Evolutionary conservation across 2,329 filamentous ascomycete species (phyloP).

Genomic region (Calonectria montana): DNA sequence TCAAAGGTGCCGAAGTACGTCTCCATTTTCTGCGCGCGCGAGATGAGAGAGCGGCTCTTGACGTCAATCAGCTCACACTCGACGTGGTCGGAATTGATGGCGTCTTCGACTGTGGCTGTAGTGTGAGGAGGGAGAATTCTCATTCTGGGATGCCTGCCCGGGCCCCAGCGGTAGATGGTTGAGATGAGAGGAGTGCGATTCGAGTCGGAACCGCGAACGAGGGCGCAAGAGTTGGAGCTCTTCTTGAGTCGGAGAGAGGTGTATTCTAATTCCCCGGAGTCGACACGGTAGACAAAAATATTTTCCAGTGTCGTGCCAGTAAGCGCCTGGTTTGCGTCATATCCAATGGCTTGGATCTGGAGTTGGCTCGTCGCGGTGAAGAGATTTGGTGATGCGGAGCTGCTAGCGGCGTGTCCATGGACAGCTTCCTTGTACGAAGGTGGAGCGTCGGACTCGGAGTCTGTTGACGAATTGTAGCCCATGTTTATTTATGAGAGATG

Average conservation of each 20-base stretch:
- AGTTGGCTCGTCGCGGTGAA: background rate
- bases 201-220: constrained; percentile 28
- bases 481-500: background rate
- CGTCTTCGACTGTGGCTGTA: constrained; percentile 29
- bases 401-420: background rate
- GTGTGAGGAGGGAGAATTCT: constrained; percentile 18
- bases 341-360: constrained; percentile 9
- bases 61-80: constrained; percentile 30
- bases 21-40: constrained; percentile 33
- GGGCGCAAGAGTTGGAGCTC: constrained; percentile 38
- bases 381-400: background rate
- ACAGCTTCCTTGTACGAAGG: background rate
- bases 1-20: constrained; percentile 34
- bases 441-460: background rate
- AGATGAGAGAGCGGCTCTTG: constrained; percentile 27
- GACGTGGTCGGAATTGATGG: constrained; percentile 15
- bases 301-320: constrained; percentile 3
- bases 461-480: background rate
- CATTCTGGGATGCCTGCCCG: constrained; percentile 32
- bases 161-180: constrained; percentile 38
- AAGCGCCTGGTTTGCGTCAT: background rate
- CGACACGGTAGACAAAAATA: constrained; percentile 3
- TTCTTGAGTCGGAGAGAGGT: constrained; percentile 33
- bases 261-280: constrained; percentile 20
- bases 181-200: constrained; percentile 28